Evolutionary conservation across 305 asterid genomes (phyloP).

Genomic region (Coffea humblotiana): DNA sequence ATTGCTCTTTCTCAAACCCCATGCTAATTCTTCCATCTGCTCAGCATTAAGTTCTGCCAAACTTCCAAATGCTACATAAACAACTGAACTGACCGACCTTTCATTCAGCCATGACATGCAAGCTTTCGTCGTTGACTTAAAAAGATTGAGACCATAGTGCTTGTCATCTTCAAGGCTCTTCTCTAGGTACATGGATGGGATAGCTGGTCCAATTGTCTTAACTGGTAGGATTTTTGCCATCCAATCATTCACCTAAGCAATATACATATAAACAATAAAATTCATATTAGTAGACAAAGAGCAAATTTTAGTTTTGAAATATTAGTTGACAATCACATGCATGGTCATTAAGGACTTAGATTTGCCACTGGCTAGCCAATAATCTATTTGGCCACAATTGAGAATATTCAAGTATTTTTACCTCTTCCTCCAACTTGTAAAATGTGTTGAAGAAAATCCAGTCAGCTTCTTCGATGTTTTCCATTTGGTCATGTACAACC

Average conservation of each 20-base stretch:
- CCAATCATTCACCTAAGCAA: slow-evolving; percentile 9
- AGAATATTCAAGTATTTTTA: slow-evolving; percentile 36
- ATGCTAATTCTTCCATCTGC: neutral
- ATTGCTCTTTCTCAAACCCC: no score
- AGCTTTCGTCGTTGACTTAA: slow-evolving; percentile 8
- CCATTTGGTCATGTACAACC: slow-evolving; percentile 16
- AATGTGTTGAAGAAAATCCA: no score
- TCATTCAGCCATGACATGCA: slow-evolving; percentile 7
- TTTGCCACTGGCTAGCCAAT: no score
- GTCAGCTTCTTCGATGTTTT: slow-evolving; percentile 33
- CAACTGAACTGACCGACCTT: slow-evolving; percentile 23
- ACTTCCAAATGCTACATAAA: slow-evolving; percentile 35
- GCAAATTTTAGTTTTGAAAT: no score
- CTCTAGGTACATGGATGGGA: slow-evolving; percentile 22
- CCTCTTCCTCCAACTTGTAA: slow-evolving; percentile 23
- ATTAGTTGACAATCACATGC: no score
- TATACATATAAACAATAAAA: neutral
- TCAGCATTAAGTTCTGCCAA: slow-evolving; percentile 12
- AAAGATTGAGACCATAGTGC: slow-evolving; percentile 17
- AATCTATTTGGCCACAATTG: no score
- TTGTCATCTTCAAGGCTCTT: slow-evolving; percentile 21
- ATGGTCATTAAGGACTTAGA: no score
- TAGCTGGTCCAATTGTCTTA: no score
- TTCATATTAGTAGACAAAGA: no score
- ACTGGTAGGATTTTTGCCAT: slow-evolving; percentile 5